Evolutionary conservation across 768 basidiomycete genomes (phyloP).

Genomic region (Pleurotus pulmonarius): DNA sequence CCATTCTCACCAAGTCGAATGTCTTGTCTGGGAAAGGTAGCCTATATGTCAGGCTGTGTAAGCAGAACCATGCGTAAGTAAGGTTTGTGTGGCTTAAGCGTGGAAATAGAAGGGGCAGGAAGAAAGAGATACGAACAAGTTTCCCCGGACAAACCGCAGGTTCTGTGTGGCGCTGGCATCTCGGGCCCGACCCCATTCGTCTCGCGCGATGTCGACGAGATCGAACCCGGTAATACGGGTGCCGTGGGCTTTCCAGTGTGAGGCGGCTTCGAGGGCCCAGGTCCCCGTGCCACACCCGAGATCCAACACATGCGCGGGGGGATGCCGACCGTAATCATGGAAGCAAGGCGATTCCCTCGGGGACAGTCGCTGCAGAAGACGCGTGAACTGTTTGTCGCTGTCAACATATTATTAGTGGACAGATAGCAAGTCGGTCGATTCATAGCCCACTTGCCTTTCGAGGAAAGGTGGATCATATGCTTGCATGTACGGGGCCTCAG

Average conservation of each 20-base stretch:
- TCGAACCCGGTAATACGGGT: slow-evolving; percentile 5
- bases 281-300: slow-evolving; percentile 4
- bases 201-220: slow-evolving; percentile 1
- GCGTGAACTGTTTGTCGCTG: slow-evolving; percentile 3
- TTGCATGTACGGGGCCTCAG: slow-evolving; percentile 2
- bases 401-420: not conserved
- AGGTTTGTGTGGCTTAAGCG: not conserved
- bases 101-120: not conserved
- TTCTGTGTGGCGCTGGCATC: slow-evolving; percentile 12
- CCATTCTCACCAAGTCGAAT: slow-evolving; percentile 49
- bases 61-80: not conserved
- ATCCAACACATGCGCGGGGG: not conserved
- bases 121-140: slow-evolving; percentile 35
- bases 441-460: not conserved
- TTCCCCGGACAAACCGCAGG: slow-evolving; percentile 33
- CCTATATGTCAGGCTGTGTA: slow-evolving; percentile 29
- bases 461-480: slow-evolving; percentile 6
- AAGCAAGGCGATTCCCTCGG: slow-evolving; percentile 5
- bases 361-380: slow-evolving; percentile 1
- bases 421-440: not conserved
- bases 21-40: slow-evolving; percentile 40
- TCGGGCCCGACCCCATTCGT: slow-evolving; percentile 4
- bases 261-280: slow-evolving; percentile 6
- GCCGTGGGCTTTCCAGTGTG: slow-evolving; percentile 3
- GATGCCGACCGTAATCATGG: slow-evolving; percentile 7